Evolutionary conservation across 495 filamentous ascomycete species (phyloP).

Genomic region (Annulohypoxylon bovei): DNA sequence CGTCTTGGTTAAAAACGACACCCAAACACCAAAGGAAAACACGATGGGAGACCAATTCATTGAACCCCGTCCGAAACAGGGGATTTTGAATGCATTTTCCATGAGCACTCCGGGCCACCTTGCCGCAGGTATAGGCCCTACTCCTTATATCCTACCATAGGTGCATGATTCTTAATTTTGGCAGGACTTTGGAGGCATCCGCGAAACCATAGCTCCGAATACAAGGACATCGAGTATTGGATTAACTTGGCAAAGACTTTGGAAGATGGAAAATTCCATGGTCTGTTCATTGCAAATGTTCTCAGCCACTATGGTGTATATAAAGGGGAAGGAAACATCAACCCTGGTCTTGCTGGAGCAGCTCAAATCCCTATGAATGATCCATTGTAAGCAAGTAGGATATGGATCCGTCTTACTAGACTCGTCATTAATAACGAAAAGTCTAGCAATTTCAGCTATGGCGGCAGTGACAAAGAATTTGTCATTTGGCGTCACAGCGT

Average conservation of each 20-base stretch:
- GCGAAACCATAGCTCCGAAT: conserved; percentile 4
- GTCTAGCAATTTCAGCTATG: conserved; percentile 53
- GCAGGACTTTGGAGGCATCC: conserved; percentile 10
- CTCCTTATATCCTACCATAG: not conserved
- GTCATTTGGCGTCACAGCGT: conserved; percentile 58
- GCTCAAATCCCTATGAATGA: conserved; percentile 8
- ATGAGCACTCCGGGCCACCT: conserved; percentile 9
- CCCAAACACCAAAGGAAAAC: not conserved
- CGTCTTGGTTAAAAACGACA: not conserved
- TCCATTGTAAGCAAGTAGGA: not conserved
- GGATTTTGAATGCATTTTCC: conserved; percentile 7
- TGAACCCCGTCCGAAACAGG: not conserved
- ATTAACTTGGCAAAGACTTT: conserved; percentile 1
- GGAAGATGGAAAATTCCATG: conserved; percentile 8
- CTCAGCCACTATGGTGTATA: conserved; percentile 10
- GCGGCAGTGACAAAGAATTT: conserved; percentile 60
- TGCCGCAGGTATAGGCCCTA: not conserved
- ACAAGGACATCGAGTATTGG: conserved; percentile 8
- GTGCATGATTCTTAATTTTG: not conserved
- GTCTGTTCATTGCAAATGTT: conserved; percentile 1
- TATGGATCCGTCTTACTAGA: not conserved
- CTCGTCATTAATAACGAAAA: not conserved
- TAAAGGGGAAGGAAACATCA: conserved; percentile 5
- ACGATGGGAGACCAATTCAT: not conserved
- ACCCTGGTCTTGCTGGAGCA: conserved; percentile 3